These are phyloP conservation scores for Limnomonas spitsbergensis DNA, from an alignment of 139 green algal genomes.

Conservation along the genomic window DNA sequence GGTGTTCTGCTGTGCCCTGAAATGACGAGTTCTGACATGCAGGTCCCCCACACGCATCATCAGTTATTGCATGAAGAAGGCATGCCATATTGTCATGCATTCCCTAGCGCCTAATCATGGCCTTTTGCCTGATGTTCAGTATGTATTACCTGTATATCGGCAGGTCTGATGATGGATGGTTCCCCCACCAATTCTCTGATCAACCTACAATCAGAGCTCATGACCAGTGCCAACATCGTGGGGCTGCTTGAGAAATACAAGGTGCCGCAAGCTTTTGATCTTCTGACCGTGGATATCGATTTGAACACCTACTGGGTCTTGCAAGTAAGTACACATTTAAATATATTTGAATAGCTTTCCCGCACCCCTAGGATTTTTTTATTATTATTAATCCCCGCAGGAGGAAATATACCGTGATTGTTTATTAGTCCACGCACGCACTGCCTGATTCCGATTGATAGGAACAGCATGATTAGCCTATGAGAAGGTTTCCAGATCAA, in stretches of 20 bases:
- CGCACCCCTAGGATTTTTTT: no score
- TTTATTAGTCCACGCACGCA: neutral
- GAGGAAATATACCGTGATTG: neutral
- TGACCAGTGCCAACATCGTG: neutral
- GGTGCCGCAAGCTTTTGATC: neutral
- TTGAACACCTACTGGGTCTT: neutral
- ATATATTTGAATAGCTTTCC: neutral
- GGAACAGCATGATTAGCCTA: neutral
- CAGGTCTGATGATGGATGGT: conserved; percentile 2
- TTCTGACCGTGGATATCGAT: conserved; percentile 5
- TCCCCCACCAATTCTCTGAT: neutral
- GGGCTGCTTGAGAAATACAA: neutral
- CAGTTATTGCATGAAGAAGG: no score
- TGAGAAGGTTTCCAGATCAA: neutral
- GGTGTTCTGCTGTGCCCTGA: no score
- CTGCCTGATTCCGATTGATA: neutral
- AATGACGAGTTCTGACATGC: no score
- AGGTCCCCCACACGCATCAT: no score
- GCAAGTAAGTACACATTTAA: neutral
- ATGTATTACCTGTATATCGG: no score
- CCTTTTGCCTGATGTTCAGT: no score
- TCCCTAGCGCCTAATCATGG: no score
- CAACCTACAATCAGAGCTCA: conserved; percentile 10
- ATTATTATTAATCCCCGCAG: neutral
- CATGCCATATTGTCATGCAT: no score